Evolutionary conservation across 139 green algal species (phyloP).

Genomic region (Auxenochlorella pyrenoidosa): DNA sequence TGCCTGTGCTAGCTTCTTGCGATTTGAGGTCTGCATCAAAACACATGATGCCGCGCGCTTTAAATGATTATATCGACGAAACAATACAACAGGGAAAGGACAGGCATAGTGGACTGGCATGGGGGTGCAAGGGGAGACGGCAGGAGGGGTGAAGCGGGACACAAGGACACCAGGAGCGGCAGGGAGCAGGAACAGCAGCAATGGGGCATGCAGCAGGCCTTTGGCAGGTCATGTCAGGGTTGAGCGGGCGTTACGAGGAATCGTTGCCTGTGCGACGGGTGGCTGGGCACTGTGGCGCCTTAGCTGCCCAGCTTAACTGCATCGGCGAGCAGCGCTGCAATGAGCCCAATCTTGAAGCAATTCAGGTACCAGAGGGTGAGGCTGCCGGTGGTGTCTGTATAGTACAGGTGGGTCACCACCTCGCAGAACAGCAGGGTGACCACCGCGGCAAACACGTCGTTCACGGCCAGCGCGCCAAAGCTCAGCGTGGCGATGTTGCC

Average conservation of each 20-base stretch:
- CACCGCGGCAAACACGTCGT: constrained; percentile 76
- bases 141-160: too few relatives aligned
- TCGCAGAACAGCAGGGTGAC: constrained; percentile 68
- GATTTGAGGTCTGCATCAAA: too few relatives aligned
- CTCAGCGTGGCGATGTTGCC: constrained; percentile 70
- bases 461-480: constrained; percentile 76
- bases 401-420: constrained; percentile 53
- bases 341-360: constrained; percentile 72
- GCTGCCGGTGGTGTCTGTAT: constrained; percentile 17
- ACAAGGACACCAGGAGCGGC: too few relatives aligned
- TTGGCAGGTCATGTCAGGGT: too few relatives aligned
- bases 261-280: background rate
- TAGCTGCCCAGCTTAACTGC: constrained; percentile 71
- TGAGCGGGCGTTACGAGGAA: background rate
- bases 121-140: too few relatives aligned
- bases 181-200: too few relatives aligned
- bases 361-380: constrained; percentile 62
- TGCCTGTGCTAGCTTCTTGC: too few relatives aligned
- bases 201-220: too few relatives aligned
- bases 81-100: too few relatives aligned
- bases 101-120: too few relatives aligned
- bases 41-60: too few relatives aligned
- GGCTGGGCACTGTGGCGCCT: background rate
- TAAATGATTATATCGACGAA: too few relatives aligned
- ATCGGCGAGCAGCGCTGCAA: constrained; percentile 64